Conservation (phyloP, 2,329 filamentous ascomycete species). For the Botrytis porri region DNA sequence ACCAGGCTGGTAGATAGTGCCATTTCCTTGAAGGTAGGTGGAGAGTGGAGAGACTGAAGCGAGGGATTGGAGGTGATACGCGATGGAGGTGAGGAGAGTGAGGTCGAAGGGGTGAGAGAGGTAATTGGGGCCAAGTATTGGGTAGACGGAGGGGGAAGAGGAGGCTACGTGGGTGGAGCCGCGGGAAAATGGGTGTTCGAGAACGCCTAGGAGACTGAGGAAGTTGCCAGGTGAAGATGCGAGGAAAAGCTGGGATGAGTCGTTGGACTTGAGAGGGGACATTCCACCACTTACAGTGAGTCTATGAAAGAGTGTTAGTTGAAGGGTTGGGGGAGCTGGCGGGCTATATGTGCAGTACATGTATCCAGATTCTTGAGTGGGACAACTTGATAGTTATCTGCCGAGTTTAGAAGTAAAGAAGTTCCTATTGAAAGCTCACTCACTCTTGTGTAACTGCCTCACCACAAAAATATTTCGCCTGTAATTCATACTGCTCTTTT, state of each 20-base stretch:
- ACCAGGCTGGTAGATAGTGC: neutral
- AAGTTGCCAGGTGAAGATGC: neutral
- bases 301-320: neutral
- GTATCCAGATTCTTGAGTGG: neutral
- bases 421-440: neutral
- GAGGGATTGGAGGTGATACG: conserved; percentile 2
- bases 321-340: neutral
- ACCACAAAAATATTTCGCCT: neutral
- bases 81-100: neutral
- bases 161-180: conserved; percentile 51
- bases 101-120: conserved; percentile 44
- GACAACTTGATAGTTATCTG: neutral
- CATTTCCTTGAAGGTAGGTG: neutral
- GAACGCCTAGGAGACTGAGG: conserved; percentile 27
- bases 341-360: neutral
- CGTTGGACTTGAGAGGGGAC: neutral
- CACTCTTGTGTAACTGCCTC: neutral
- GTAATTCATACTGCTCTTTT: conserved; percentile 4
- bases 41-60: conserved; percentile 2
- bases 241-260: neutral
- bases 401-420: neutral
- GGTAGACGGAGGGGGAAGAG: conserved; percentile 37
- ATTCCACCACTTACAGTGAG: neutral
- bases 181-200: conserved; percentile 51
- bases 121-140: conserved; percentile 43